A percentile compares a stretch with the other conserved stretches of the same genome.
Conservation (phyloP, 768 basidiomycete genomes). For the Lentinula sp. region DNA sequence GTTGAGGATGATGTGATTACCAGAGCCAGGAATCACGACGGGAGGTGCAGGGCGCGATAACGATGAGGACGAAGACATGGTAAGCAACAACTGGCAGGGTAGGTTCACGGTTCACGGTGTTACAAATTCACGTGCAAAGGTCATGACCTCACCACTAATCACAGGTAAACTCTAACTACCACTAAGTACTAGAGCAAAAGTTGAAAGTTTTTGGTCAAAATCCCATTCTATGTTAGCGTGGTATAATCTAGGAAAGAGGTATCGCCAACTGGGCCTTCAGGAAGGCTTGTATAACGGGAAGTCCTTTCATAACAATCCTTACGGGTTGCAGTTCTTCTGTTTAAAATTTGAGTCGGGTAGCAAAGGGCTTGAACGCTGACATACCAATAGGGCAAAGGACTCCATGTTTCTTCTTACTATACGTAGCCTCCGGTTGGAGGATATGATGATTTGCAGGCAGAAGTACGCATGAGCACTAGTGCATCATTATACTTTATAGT, state of each 20-base stretch:
- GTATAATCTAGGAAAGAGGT: neutral
- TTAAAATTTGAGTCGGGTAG: neutral
- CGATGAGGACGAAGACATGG: neutral
- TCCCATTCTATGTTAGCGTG: too few relatives aligned
- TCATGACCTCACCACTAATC: too few relatives aligned
- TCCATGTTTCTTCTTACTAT: slow-evolving; percentile 57
- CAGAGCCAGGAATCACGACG: slow-evolving; percentile 56
- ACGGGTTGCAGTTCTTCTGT: slow-evolving; percentile 67
- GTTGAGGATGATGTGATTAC: slow-evolving; percentile 61
- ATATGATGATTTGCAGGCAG: slow-evolving; percentile 60
- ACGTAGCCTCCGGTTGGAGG: slow-evolving; percentile 30
- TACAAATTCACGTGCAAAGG: too few relatives aligned
- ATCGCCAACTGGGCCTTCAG: slow-evolving; percentile 30
- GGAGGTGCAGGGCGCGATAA: slow-evolving; percentile 29
- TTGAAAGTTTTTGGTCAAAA: too few relatives aligned
- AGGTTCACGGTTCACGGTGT: too few relatives aligned
- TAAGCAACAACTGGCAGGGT: too few relatives aligned
- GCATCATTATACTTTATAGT: slow-evolving; percentile 2
- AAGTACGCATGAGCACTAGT: slow-evolving; percentile 66
- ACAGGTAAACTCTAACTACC: too few relatives aligned
- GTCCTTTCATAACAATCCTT: slow-evolving; percentile 60
- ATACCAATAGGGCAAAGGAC: slow-evolving; percentile 57
- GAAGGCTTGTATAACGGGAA: slow-evolving; percentile 59
- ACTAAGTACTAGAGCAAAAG: too few relatives aligned
- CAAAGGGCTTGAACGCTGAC: slow-evolving; percentile 3